Percentiles rank a stretch among this genome's conserved stretches.
Conservation (phyloP, 2,329 filamentous ascomycete genomes). For the Colletotrichum gloeosporioides region DNA sequence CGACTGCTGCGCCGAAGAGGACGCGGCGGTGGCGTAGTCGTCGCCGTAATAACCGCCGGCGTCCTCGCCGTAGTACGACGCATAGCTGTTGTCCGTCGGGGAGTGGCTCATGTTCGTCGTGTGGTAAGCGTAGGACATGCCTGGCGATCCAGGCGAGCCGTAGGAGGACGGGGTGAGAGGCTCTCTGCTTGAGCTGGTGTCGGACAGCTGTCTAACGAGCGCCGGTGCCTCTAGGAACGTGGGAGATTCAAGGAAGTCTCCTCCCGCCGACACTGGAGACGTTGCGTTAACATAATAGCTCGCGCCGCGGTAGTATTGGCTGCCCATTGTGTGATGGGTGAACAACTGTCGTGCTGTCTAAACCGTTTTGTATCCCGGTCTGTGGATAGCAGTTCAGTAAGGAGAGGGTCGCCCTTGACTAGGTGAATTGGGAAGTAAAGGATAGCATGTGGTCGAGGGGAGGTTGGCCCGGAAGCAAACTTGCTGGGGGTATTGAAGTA, state of each 20-base stretch:
- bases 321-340: slow-evolving; percentile 11
- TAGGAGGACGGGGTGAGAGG: slow-evolving; percentile 19
- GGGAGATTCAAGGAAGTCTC: slow-evolving; percentile 15
- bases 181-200: slow-evolving; percentile 16
- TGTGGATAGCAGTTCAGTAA: slow-evolving; percentile 22
- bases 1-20: slow-evolving; percentile 13
- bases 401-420: background rate
- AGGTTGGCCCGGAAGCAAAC: background rate
- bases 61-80: background rate
- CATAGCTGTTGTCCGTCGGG: background rate
- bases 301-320: slow-evolving; percentile 5
- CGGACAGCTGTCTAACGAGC: slow-evolving; percentile 13
- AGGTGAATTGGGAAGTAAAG: background rate
- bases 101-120: slow-evolving; percentile 15
- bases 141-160: slow-evolving; percentile 14
- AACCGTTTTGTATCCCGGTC: slow-evolving; percentile 14
- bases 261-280: slow-evolving; percentile 17
- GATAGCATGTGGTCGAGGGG: background rate
- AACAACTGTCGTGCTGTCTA: slow-evolving; percentile 8
- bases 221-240: slow-evolving; percentile 14
- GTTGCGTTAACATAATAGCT: slow-evolving; percentile 18
- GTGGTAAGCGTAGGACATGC: slow-evolving; percentile 17
- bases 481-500: background rate
- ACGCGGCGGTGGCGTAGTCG: slow-evolving; percentile 3
- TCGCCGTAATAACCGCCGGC: slow-evolving; percentile 4